These are phyloP conservation scores for Naganishia vaughanmartiniae DNA, from an alignment of 768 basidiomycete species.

Conservation along the genomic window DNA sequence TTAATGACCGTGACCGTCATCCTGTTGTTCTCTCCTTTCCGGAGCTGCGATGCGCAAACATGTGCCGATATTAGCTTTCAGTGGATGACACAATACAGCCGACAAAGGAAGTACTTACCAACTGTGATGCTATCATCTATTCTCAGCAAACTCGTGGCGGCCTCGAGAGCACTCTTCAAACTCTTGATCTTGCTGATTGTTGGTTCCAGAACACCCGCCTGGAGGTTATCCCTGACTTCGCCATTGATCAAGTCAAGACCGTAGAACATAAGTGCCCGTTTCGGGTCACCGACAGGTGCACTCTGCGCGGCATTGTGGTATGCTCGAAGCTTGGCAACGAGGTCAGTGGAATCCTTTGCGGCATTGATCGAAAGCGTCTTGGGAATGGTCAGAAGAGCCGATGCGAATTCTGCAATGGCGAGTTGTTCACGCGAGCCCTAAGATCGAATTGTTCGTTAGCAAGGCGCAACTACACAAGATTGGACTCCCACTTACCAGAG, in stretches of 20 bases:
- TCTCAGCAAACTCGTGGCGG: slow-evolving; percentile 86
- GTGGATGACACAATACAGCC: background rate
- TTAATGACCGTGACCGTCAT: slow-evolving; percentile 52
- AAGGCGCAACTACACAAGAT: background rate
- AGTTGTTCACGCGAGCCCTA: slow-evolving; percentile 97
- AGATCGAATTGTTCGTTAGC: slow-evolving; percentile 1
- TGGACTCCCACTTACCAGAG: slow-evolving; percentile 64
- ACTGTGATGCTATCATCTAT: slow-evolving; percentile 66
- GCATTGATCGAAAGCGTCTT: slow-evolving; percentile 97
- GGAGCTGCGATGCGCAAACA: slow-evolving; percentile 30
- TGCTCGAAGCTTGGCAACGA: slow-evolving; percentile 92
- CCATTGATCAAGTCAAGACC: slow-evolving; percentile 93
- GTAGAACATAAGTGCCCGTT: slow-evolving; percentile 83
- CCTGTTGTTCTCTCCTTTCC: slow-evolving; percentile 45
- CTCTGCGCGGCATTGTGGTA: slow-evolving; percentile 97
- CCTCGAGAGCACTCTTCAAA: slow-evolving; percentile 94
- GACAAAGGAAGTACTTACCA: slow-evolving; percentile 27
- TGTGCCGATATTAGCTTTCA: background rate
- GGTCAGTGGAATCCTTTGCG: slow-evolving; percentile 95
- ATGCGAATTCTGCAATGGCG: slow-evolving; percentile 98
- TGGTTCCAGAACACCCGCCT: slow-evolving; percentile 90
- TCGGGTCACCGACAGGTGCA: slow-evolving; percentile 83
- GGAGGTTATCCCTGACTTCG: slow-evolving; percentile 89
- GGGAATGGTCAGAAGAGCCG: slow-evolving; percentile 86
- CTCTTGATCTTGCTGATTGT: slow-evolving; percentile 96